These are phyloP conservation scores for Nyctanthes arbortristis DNA, from an alignment of 257 asterid species.

Conservation along the genomic window DNA sequence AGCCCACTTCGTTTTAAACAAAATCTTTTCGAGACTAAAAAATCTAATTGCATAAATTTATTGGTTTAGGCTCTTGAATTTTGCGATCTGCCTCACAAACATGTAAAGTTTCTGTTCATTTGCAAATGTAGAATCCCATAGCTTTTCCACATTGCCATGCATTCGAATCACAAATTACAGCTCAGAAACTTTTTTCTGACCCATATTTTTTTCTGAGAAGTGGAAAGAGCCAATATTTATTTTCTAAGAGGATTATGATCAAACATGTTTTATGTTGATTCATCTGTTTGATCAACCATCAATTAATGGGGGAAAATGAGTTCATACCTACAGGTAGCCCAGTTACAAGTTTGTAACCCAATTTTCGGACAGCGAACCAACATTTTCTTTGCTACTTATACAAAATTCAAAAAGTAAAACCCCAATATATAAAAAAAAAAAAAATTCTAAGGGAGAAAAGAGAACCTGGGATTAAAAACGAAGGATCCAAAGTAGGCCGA, in stretches of 20 bases:
- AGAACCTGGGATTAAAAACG: slow-evolving; percentile 14
- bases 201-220: slow-evolving; percentile 3
- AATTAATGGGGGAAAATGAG: too few species aligned
- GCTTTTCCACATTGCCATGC: background rate
- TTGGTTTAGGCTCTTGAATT: background rate
- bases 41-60: slow-evolving; percentile 1
- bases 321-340: background rate
- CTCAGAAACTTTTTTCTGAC: background rate
- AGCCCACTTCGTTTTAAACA: background rate
- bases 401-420: background rate
- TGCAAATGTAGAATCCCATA: slow-evolving; percentile 10
- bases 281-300: background rate
- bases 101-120: background rate
- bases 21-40: background rate
- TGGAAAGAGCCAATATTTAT: background rate
- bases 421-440: background rate
- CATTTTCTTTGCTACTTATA: slow-evolving; percentile 1
- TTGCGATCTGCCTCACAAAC: background rate
- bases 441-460: too few species aligned
- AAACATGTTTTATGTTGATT: background rate
- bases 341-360: background rate
- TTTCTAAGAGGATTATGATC: background rate
- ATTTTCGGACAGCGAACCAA: slow-evolving; percentile 5
- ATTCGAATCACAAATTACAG: background rate
- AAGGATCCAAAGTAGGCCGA: slow-evolving; percentile 15